A percentile compares a stretch with the other conserved stretches of the same genome.
These are phyloP conservation scores for Colletotrichum coccodes DNA, from an alignment of 2,329 filamentous ascomycete genomes.

Conservation along the genomic window DNA sequence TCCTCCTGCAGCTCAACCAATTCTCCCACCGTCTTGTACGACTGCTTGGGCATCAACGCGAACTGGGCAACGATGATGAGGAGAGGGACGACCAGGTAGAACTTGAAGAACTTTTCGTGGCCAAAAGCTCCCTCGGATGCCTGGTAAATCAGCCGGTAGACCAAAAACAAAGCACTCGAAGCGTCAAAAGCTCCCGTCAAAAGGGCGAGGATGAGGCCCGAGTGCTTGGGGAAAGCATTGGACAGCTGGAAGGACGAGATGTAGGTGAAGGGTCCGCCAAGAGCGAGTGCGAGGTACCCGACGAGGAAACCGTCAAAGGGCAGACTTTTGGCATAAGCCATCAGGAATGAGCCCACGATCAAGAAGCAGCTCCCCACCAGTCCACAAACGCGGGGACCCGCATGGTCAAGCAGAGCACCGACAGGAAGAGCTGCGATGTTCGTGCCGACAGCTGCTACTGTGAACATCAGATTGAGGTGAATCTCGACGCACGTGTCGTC, in stretches of 20 bases:
- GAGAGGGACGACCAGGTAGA: constrained; percentile 76
- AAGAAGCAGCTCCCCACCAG: constrained; percentile 77
- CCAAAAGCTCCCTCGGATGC: constrained; percentile 64
- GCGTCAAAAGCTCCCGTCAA: constrained; percentile 87
- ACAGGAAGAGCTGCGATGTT: constrained; percentile 89
- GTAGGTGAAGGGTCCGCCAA: constrained; percentile 85
- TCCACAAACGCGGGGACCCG: constrained; percentile 81
- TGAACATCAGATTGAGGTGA: constrained; percentile 91
- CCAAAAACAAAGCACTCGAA: constrained; percentile 80
- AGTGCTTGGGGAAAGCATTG: constrained; percentile 82
- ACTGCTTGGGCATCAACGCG: constrained; percentile 77
- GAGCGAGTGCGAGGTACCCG: constrained; percentile 80
- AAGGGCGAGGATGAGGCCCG: constrained; percentile 82
- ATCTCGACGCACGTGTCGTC: constrained; percentile 63
- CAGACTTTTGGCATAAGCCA: constrained; percentile 73
- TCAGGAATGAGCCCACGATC: constrained; percentile 74
- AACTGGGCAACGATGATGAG: constrained; percentile 75
- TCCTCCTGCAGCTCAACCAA: constrained; percentile 78
- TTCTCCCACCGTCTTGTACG: constrained; percentile 88
- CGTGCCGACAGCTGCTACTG: constrained; percentile 85
- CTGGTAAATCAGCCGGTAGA: constrained; percentile 78
- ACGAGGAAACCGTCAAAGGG: constrained; percentile 80
- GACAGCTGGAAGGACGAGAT: constrained; percentile 87
- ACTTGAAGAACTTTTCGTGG: constrained; percentile 75
- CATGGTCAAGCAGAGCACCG: constrained; percentile 85